Percentiles rank a stretch among this genome's conserved stretches.
Conservation (phyloP, 768 basidiomycete species). For the Auricularia sp. region DNA sequence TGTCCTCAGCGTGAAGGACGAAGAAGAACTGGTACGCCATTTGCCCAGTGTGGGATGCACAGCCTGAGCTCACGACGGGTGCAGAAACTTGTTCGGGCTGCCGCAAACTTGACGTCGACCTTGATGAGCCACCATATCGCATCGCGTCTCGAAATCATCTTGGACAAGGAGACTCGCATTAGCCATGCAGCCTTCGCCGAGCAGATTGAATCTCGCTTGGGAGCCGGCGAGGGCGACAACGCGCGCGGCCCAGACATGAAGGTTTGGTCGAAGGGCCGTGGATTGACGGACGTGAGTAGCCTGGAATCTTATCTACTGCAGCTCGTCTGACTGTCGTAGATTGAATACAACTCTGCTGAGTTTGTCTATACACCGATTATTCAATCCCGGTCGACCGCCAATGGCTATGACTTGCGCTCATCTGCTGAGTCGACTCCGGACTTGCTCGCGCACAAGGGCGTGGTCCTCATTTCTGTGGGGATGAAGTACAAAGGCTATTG, state of each 20-base stretch:
- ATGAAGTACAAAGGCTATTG: slow-evolving; percentile 91
- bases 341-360: slow-evolving; percentile 85
- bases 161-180: slow-evolving; percentile 86
- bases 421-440: slow-evolving; percentile 81
- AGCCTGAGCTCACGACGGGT: slow-evolving; percentile 4
- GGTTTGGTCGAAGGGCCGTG: slow-evolving; percentile 72
- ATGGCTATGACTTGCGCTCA: slow-evolving; percentile 81
- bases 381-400: slow-evolving; percentile 76
- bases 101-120: slow-evolving; percentile 73
- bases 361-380: slow-evolving; percentile 94
- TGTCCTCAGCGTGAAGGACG: slow-evolving; percentile 80
- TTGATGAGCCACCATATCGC: slow-evolving; percentile 80
- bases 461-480: slow-evolving; percentile 79
- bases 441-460: slow-evolving; percentile 76
- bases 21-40: slow-evolving; percentile 75
- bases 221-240: slow-evolving; percentile 67
- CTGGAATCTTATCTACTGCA: slow-evolving; percentile 5
- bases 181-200: slow-evolving; percentile 78
- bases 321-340: slow-evolving; percentile 30
- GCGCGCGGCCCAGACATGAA: slow-evolving; percentile 58
- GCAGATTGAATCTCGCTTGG: slow-evolving; percentile 80
- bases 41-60: background rate
- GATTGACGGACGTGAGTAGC: slow-evolving; percentile 57
- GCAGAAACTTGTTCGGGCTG: slow-evolving; percentile 70
- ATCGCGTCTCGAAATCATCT: slow-evolving; percentile 77